These are phyloP conservation scores for Psidium friedrichsthalianum DNA, from an alignment of 345 rosid species.

Conservation along the genomic window DNA sequence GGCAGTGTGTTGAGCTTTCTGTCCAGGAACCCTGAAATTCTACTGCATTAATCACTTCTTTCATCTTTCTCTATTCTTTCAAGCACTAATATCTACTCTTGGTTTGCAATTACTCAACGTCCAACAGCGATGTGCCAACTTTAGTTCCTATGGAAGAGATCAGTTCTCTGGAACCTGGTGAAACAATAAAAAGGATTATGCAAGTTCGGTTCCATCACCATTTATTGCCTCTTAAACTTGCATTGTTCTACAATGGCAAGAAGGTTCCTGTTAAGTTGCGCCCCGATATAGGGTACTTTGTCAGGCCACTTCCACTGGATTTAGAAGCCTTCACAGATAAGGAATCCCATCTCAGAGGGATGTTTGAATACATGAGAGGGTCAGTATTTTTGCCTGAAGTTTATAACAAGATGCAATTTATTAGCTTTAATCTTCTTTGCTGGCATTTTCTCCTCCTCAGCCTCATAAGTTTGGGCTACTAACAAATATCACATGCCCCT, in stretches of 20 bases:
- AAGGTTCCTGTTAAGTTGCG: slow-evolving; percentile 67
- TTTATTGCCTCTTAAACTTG: slow-evolving; percentile 69
- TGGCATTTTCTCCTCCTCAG: background rate
- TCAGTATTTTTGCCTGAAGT: slow-evolving; percentile 13
- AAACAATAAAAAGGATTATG: slow-evolving; percentile 40
- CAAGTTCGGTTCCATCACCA: slow-evolving; percentile 90
- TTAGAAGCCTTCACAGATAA: slow-evolving; percentile 36
- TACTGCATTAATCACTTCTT: background rate
- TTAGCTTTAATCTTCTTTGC: background rate
- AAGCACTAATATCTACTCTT: background rate
- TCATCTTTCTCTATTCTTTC: background rate
- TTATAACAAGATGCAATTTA: background rate
- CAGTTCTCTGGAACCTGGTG: slow-evolving; percentile 53
- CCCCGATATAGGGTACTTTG: slow-evolving; percentile 94
- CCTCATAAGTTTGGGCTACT: background rate
- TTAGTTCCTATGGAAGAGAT: slow-evolving; percentile 66
- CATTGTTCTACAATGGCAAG: slow-evolving; percentile 40
- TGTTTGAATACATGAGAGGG: slow-evolving; percentile 88
- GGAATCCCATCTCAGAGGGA: slow-evolving; percentile 74
- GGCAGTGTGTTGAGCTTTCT: background rate
- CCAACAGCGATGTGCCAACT: slow-evolving; percentile 40
- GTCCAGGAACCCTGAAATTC: background rate
- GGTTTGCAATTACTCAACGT: slow-evolving; percentile 32
- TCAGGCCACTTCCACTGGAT: slow-evolving; percentile 68
- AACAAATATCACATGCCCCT: background rate